phyloP scores from a whole-genome alignment of 345 rosid species.

The Viola odorata region DNA sequence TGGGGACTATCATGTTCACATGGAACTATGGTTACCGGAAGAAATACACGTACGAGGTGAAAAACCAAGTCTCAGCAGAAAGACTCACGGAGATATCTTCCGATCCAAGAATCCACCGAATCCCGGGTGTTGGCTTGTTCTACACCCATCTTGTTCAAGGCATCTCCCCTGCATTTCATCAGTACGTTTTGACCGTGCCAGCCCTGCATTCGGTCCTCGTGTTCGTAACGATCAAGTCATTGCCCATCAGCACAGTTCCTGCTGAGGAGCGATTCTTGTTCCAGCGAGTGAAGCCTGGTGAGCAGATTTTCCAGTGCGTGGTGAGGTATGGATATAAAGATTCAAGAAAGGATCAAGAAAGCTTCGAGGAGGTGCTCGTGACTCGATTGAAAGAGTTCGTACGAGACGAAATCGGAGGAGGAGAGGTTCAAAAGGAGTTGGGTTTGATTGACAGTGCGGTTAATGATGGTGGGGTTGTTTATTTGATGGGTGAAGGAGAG shows the following conservation, averaged over 20 bases:
- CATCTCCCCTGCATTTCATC: conserved; percentile 38
- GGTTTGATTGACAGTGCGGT: conserved; percentile 10
- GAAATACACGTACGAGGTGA: conserved; percentile 42
- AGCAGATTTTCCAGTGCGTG: conserved; percentile 33
- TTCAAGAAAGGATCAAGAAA: conserved; percentile 18
- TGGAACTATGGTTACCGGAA: conserved; percentile 38
- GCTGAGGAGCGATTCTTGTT: no score
- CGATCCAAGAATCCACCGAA: neutral
- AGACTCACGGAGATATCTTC: conserved; percentile 16
- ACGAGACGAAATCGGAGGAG: neutral
- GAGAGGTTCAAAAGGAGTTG: conserved; percentile 1
- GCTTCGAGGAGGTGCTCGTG: conserved; percentile 30
- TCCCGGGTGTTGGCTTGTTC: conserved; percentile 38
- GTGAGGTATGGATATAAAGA: conserved; percentile 49
- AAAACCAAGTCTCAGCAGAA: conserved; percentile 31
- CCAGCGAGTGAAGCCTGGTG: conserved; percentile 24
- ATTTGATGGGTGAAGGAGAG: conserved; percentile 43
- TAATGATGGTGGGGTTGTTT: conserved; percentile 35
- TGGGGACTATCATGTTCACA: conserved; percentile 35
- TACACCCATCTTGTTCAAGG: conserved; percentile 43
- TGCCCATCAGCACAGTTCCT: no score
- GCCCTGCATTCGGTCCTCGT: no score
- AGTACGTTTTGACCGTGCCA: conserved; percentile 30
- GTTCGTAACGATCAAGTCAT: no score
- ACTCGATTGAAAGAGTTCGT: conserved; percentile 31